Conservation (phyloP, 306 rosid species). For the Gynostemma pentaphyllum region DNA sequence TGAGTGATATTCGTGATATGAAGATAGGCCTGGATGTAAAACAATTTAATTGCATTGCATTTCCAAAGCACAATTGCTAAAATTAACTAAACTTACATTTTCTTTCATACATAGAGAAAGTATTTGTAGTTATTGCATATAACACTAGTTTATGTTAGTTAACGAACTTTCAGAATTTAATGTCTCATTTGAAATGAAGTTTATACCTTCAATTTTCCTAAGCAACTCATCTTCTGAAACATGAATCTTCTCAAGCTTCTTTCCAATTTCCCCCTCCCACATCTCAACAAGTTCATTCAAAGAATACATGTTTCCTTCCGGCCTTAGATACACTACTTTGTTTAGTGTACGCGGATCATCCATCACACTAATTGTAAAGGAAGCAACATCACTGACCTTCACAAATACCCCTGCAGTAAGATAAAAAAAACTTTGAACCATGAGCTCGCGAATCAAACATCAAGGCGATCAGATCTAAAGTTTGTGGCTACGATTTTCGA, state of each 20-base stretch:
- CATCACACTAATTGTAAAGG: conserved; percentile 50
- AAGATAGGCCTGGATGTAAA: conserved; percentile 59
- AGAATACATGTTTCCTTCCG: conserved; percentile 52
- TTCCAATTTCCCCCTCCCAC: conserved; percentile 66
- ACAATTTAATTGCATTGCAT: conserved; percentile 17
- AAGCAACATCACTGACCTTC: conserved; percentile 54
- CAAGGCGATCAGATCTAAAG: too few relatives aligned
- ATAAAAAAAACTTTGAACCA: background rate
- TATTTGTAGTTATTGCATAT: too few relatives aligned
- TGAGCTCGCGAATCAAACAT: too few relatives aligned
- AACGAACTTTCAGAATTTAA: too few relatives aligned
- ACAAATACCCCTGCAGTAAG: conserved; percentile 45
- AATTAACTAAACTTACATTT: background rate
- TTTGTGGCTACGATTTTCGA: too few relatives aligned
- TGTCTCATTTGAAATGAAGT: too few relatives aligned
- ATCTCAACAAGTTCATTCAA: conserved; percentile 45
- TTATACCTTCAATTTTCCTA: too few relatives aligned
- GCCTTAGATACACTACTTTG: conserved; percentile 57
- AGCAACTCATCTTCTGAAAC: too few relatives aligned
- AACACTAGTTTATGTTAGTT: too few relatives aligned
- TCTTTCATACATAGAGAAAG: background rate
- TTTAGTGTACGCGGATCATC: conserved; percentile 55
- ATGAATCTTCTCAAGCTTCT: too few relatives aligned
- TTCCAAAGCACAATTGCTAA: background rate
- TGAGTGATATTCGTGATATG: conserved; percentile 79